These are phyloP conservation scores for Fagopyrum tataricum DNA, from an alignment of 148 eudicot genomes.

Conservation along the genomic window DNA sequence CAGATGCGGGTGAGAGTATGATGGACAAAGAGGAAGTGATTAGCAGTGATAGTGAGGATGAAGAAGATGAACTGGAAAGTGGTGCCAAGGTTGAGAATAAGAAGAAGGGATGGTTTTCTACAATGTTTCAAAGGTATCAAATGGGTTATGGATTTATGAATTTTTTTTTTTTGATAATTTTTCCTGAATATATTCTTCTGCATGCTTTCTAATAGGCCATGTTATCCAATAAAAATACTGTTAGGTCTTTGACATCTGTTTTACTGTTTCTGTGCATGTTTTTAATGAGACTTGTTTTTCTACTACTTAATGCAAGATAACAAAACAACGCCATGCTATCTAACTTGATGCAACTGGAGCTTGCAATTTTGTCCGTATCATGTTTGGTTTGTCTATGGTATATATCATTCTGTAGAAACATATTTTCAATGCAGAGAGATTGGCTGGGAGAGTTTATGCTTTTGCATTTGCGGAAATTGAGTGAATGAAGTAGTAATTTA, in stretches of 20 bases:
- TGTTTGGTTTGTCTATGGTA: not conserved
- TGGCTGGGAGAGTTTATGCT: not conserved
- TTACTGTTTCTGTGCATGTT: not conserved
- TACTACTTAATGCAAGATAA: not conserved
- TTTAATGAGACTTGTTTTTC: not conserved
- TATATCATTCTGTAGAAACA: not conserved
- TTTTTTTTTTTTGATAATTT: not conserved
- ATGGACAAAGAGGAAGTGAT: constrained; percentile 92
- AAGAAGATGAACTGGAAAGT: constrained; percentile 48
- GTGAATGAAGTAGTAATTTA: not conserved
- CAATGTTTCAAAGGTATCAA: constrained; percentile 83
- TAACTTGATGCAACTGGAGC: not conserved
- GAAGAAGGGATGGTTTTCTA: constrained; percentile 92
- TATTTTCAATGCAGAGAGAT: not conserved
- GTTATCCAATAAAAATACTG: not conserved
- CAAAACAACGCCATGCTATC: not conserved
- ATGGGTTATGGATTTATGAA: not conserved
- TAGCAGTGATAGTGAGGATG: constrained; percentile 78
- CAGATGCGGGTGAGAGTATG: constrained; percentile 81
- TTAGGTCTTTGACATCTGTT: not conserved
- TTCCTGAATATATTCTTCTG: not conserved
- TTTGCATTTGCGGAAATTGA: not conserved
- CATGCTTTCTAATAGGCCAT: not conserved
- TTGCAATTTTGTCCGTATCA: not conserved
- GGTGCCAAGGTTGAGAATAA: constrained; percentile 44